These are phyloP conservation scores for Penicillium salamii DNA, from an alignment of 495 filamentous ascomycete species.

Conservation along the genomic window DNA sequence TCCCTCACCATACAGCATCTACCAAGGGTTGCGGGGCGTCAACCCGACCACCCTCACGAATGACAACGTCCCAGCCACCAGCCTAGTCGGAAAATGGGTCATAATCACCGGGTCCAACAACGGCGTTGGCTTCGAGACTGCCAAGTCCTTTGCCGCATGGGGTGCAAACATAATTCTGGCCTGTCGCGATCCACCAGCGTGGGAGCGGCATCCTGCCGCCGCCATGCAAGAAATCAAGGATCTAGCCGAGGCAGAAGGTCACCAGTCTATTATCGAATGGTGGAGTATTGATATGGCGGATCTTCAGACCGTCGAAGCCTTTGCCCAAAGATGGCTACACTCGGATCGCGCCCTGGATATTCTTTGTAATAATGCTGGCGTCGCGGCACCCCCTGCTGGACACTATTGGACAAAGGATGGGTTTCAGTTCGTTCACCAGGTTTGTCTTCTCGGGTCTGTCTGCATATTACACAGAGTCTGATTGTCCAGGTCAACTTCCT, in stretches of 20 bases:
- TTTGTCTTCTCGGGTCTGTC: not conserved
- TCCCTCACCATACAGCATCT: not conserved
- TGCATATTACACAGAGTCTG: too few species aligned
- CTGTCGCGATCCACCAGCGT: conserved; percentile 24
- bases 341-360: conserved; percentile 16
- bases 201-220: conserved; percentile 18
- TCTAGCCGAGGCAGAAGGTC: conserved; percentile 11
- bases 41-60: conserved; percentile 16
- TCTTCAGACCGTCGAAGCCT: conserved; percentile 42
- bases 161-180: conserved; percentile 31
- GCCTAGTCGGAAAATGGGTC: conserved; percentile 28
- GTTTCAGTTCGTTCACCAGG: conserved; percentile 25
- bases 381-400: not conserved
- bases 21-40: conserved; percentile 2
- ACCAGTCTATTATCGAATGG: conserved; percentile 38
- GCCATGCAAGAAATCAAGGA: conserved; percentile 16
- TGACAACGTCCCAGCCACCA: conserved; percentile 6
- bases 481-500: conserved; percentile 19
- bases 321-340: conserved; percentile 28
- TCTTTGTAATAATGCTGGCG: conserved; percentile 27
- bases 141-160: conserved; percentile 19
- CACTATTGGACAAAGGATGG: conserved; percentile 19
- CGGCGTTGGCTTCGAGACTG: conserved; percentile 32
- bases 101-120: conserved; percentile 34
- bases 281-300: conserved; percentile 51